phyloP scores from a whole-genome alignment of 805 yeast species.

The Blastobotrys terrestris region DNA sequence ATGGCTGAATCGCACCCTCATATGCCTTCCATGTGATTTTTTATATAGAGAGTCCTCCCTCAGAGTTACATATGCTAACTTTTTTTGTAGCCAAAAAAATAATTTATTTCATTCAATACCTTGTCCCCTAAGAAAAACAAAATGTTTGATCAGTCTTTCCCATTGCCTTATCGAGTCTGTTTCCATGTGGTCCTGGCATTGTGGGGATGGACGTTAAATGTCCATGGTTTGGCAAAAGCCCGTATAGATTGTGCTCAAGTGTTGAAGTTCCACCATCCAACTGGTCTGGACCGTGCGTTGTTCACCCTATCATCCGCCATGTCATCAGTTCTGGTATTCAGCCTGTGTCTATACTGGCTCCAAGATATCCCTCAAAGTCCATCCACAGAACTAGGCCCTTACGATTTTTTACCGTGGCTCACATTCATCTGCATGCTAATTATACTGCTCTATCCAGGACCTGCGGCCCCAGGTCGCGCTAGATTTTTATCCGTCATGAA shows the following conservation, averaged over 20 bases:
- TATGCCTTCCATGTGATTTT: no score
- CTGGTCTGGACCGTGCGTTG: conserved; percentile 3
- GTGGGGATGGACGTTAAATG: conserved; percentile 32
- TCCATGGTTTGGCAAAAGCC: conserved; percentile 20
- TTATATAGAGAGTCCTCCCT: no score
- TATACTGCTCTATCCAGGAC: conserved; percentile 33
- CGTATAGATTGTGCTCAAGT: conserved; percentile 25
- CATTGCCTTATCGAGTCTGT: no score
- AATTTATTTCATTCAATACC: no score
- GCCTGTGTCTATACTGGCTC: conserved; percentile 28
- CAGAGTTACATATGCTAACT: no score
- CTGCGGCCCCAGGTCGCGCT: conserved; percentile 35
- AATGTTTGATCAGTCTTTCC: no score
- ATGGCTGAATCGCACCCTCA: no score
- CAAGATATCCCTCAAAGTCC: no score
- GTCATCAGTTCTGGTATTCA: conserved; percentile 7
- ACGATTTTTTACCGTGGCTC: conserved; percentile 35
- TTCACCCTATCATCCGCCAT: not conserved
- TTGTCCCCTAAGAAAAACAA: no score
- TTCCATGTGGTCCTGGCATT: conserved; percentile 26
- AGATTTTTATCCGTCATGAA: conserved; percentile 39
- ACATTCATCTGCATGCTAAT: conserved; percentile 30
- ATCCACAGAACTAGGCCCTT: no score
- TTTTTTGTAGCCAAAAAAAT: no score
- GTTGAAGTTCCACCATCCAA: conserved; percentile 24